Percentiles rank a stretch among this genome's conserved stretches.
Conservation (phyloP, 768 basidiomycete species). For the Amanita fuliginea region DNA sequence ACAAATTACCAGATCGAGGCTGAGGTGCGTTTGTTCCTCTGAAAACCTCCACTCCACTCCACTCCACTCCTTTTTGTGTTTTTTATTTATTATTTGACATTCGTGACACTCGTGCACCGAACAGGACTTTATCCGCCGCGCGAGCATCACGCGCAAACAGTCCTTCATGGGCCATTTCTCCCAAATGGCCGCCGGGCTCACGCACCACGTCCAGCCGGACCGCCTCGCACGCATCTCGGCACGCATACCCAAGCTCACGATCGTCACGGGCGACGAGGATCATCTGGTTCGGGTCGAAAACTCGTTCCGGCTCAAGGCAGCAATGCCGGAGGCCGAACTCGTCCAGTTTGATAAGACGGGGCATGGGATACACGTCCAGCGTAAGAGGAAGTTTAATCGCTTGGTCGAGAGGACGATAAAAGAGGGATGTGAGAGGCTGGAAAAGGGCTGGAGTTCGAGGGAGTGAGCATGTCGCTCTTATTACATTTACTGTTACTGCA, state of each 20-base stretch:
- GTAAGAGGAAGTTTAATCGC: slow-evolving; percentile 36
- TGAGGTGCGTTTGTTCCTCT: slow-evolving; percentile 26
- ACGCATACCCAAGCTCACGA: slow-evolving; percentile 53
- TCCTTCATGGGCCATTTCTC: slow-evolving; percentile 50
- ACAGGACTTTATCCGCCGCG: slow-evolving; percentile 37
- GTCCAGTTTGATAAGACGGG: slow-evolving; percentile 52
- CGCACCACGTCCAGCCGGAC: slow-evolving; percentile 44
- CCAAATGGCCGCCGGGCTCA: slow-evolving; percentile 60
- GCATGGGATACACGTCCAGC: slow-evolving; percentile 49
- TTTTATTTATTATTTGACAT: too few species aligned
- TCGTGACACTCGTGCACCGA: too few species aligned
- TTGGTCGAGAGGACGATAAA: slow-evolving; percentile 45
- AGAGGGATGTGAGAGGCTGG: slow-evolving; percentile 31
- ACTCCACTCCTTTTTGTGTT: too few species aligned
- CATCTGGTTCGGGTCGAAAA: slow-evolving; percentile 40
- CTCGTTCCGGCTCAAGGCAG: slow-evolving; percentile 37
- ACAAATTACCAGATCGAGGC: slow-evolving; percentile 55
- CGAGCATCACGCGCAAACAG: slow-evolving; percentile 46
- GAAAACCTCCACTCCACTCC: too few species aligned
- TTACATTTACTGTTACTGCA: too few species aligned
- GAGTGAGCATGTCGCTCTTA: not conserved
- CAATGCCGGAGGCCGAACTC: slow-evolving; percentile 53
- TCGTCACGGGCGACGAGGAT: slow-evolving; percentile 63
- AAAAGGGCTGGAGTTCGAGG: slow-evolving; percentile 10
- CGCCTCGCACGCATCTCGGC: slow-evolving; percentile 38